These are phyloP conservation scores for Scutellaria galericulata DNA, from an alignment of 257 asterid species.

Conservation along the genomic window DNA sequence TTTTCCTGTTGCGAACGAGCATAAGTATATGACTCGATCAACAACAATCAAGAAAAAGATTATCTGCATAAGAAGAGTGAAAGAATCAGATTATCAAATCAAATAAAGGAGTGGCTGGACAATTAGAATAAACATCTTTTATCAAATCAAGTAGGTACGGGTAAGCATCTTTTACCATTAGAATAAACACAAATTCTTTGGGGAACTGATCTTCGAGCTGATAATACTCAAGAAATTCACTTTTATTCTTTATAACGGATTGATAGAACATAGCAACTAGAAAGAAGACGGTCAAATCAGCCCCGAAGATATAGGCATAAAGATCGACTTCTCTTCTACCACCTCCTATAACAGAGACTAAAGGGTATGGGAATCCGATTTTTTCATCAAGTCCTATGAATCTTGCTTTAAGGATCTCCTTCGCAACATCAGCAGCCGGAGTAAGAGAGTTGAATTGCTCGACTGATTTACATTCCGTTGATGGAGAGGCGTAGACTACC, in stretches of 20 bases:
- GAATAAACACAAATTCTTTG: conserved; percentile 82
- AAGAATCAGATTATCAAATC: conserved; percentile 20
- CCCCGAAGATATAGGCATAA: conserved; percentile 94
- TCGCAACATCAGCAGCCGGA: conserved; percentile 95
- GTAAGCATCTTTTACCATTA: conserved; percentile 61
- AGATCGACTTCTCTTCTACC: conserved; percentile 96
- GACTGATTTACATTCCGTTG: conserved; percentile 60
- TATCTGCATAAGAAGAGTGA: conserved; percentile 54
- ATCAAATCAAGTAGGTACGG: too few relatives aligned
- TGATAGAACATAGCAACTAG: conserved; percentile 92
- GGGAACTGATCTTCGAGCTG: conserved; percentile 99
- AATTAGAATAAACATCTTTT: too few relatives aligned
- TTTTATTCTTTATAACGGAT: conserved; percentile 88
- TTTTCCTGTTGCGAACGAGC: conserved; percentile 89
- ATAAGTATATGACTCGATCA: conserved; percentile 92
- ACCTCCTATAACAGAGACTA: conserved; percentile 88
- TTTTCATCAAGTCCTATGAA: conserved; percentile 61
- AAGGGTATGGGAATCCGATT: conserved; percentile 77
- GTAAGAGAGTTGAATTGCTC: conserved; percentile 87
- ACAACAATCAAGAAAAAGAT: conserved; percentile 94
- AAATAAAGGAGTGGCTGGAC: not conserved
- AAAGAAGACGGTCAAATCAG: conserved; percentile 90
- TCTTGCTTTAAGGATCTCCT: conserved; percentile 75
- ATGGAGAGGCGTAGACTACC: conserved; percentile 80
- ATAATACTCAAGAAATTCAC: conserved; percentile 91